A percentile compares a stretch with the other conserved stretches of the same genome.
phyloP scores from a whole-genome alignment of 768 basidiomycete species.

The Tylopilus rubrobrunneus region DNA sequence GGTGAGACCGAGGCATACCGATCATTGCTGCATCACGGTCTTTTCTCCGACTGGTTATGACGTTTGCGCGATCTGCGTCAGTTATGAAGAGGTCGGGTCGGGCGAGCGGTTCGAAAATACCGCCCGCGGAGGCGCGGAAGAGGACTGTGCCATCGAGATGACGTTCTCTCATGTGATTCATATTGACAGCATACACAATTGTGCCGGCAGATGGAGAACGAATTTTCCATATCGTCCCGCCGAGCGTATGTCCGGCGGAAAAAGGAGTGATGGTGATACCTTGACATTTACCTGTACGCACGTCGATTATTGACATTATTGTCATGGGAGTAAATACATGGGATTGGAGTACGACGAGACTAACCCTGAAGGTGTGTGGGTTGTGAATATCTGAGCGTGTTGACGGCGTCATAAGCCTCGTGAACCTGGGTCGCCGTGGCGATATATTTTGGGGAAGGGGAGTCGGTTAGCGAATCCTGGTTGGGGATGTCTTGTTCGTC shows the following conservation, averaged over 20 bases:
- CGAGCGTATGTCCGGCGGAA: slow-evolving; percentile 91
- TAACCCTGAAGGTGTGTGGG: slow-evolving; percentile 92
- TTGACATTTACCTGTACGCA: slow-evolving; percentile 72
- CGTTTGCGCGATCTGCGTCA: slow-evolving; percentile 79
- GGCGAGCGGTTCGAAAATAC: slow-evolving; percentile 80
- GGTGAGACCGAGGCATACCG: slow-evolving; percentile 42
- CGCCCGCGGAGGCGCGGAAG: slow-evolving; percentile 67
- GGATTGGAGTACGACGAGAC: slow-evolving; percentile 14
- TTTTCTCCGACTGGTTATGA: slow-evolving; percentile 82
- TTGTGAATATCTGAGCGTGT: slow-evolving; percentile 90
- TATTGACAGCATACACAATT: slow-evolving; percentile 88
- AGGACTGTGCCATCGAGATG: slow-evolving; percentile 94
- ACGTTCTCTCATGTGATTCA: slow-evolving; percentile 95
- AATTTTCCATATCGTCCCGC: slow-evolving; percentile 98
- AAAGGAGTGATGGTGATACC: slow-evolving; percentile 94
- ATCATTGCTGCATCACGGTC: slow-evolving; percentile 89
- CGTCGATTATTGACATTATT: slow-evolving; percentile 1
- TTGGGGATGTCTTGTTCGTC: slow-evolving; percentile 63
- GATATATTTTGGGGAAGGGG: slow-evolving; percentile 50
- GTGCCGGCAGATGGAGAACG: slow-evolving; percentile 97
- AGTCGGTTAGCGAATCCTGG: slow-evolving; percentile 20
- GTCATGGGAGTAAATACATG: slow-evolving; percentile 1
- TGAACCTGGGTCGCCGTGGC: slow-evolving; percentile 82
- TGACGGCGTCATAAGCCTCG: slow-evolving; percentile 89
- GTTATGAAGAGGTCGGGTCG: slow-evolving; percentile 93